Base-by-base conservation (phyloP, 345 rosid species). In the Moricandia arvensis region DNA sequence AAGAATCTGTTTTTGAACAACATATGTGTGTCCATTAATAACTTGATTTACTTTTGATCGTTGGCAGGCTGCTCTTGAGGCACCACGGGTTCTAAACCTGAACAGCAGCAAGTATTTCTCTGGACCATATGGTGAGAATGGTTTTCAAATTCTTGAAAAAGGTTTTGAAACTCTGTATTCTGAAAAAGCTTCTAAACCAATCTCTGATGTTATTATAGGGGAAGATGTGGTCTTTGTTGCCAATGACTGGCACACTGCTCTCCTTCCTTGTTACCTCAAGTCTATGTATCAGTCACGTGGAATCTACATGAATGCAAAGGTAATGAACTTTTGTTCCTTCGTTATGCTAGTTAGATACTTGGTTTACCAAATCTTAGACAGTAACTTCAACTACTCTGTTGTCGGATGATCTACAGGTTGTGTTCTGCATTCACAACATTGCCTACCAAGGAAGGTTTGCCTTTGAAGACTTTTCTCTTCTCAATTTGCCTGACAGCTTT, bases 211-310 rank as follows among this genome's bases (percentile, higher is more conserved):
- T 71, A 41, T 41, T 63, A 76, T 87, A 95, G 97, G 97, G 55
- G 99, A 95, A 57, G 86, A 91, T 81, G 92, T 88, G 59, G 77
- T 90, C 43, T 95, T 95, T 64, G 18, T 95, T 72, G 96, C 92
- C 72, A 95, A 91, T 38, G 97, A 95, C 67, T 95, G 97, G 99
- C 99, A 95, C 83, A 90, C 97, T 41, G 93, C 92, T 83, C 87
- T 87, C 58, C 85, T 95, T 69, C 91, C 99, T 12, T 95, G 97
- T 83, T 92, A 90, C 83, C 72, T 95, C 68, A 85, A 92, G 81
- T 13, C 83, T 61, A 78, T 83, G 85, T 95, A 89, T 84, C 86
- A 88, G 29, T 77, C 97, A 8, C 80, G 53, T 35, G 99, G 97
- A 13, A 51, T 90, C 33, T 90, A 90, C 84, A 82, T 63, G 74